phyloP scores from a whole-genome alignment of 768 basidiomycete genomes.

The Amylocystis lapponica region DNA sequence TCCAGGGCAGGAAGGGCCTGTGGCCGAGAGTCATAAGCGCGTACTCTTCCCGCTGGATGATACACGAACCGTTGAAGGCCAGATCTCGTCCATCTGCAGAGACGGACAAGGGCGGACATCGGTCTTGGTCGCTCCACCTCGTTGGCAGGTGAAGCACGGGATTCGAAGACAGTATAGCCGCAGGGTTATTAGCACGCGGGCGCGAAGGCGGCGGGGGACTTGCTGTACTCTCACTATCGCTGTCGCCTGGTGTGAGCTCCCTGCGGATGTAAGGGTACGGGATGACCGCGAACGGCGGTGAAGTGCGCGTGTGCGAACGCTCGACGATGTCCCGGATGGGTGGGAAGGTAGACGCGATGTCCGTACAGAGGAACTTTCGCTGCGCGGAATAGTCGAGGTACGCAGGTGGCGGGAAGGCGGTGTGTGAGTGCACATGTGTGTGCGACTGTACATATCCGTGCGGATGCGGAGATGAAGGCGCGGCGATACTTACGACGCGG shows the following conservation, averaged over 20 bases:
- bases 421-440: no score
- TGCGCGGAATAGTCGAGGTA: constrained; percentile 77
- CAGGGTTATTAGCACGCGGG: constrained; percentile 5
- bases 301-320: constrained; percentile 3
- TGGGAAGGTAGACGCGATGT: constrained; percentile 29
- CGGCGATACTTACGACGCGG: neutral
- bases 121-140: constrained; percentile 71
- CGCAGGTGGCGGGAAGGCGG: constrained; percentile 58
- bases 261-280: constrained; percentile 22
- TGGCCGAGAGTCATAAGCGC: neutral
- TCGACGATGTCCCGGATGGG: neutral
- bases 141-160: constrained; percentile 54
- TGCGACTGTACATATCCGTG: neutral
- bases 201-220: constrained; percentile 32
- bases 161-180: constrained; percentile 3
- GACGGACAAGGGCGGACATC: constrained; percentile 52
- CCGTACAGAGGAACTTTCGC: constrained; percentile 61
- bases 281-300: neutral
- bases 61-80: constrained; percentile 53
- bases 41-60: neutral
- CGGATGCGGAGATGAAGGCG: neutral
- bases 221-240: constrained; percentile 59
- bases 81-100: constrained; percentile 71
- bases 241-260: constrained; percentile 37
- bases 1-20: constrained; percentile 48